Evolutionary conservation across 495 filamentous ascomycete species (phyloP), one percentile per base, ranked within the genome.

Genomic region (Penicillium bialowiezense): DNA sequence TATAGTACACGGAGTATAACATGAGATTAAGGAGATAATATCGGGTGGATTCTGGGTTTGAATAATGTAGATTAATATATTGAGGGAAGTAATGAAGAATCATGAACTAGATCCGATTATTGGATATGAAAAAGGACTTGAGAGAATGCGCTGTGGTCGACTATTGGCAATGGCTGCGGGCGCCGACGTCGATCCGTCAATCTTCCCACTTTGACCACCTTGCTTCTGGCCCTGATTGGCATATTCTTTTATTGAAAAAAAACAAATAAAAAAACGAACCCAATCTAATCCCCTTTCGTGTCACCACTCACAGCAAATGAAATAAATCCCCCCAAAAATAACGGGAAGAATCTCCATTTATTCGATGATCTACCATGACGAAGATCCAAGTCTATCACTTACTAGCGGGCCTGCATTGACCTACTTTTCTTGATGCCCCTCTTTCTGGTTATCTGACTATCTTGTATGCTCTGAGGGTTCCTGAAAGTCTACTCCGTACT

Each of bases 91-190:
- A n/a, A n/a, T n/a, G n/a, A n/a, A n/a, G n/a, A n/a, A n/a, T n/a
- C n/a, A n/a, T n/a, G n/a, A n/a, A n/a, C n/a, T n/a, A n/a, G n/a
- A n/a, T n/a, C n/a, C n/a, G n/a, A n/a, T n/a, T n/a, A n/a, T n/a
- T n/a, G n/a, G n/a, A n/a, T n/a, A n/a, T n/a, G n/a, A n/a, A n/a
- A 26, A 26, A 26, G 23, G 3, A 26, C 23, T 26, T 8, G 23
- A n/a, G n/a, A n/a, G 23, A 26, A 26, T 26, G 23, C 12, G 10
- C 29, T 3, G 12, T 64, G 56, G 26, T 48, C 41, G 54, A 72
- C 69, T 72, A 72, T 70, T 70, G 69, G 60, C 67, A 67, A 67
- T 70, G 63, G 67, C 62, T 61, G 64, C 63, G 67, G 65, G 63
- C 62, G 47, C 68, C 66, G 62, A 58, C 62, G 68, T 71, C 68